These are phyloP conservation scores for Termitomyces sp. DNA, from an alignment of 768 basidiomycete species.

Conservation along the genomic window DNA sequence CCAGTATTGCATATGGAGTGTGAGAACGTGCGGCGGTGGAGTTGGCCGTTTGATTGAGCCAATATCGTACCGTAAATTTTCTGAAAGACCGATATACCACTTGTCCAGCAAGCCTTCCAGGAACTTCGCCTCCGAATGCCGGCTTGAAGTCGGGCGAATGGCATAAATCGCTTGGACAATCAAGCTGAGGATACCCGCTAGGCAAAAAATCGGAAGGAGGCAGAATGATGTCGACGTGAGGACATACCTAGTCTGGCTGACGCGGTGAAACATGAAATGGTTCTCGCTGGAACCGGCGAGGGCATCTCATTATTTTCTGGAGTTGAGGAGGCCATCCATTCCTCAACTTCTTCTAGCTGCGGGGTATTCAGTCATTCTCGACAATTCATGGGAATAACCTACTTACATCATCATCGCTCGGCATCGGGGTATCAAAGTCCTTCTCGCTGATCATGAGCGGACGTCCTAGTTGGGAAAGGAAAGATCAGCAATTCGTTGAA, in stretches of 20 bases:
- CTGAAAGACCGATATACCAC: conserved; percentile 73
- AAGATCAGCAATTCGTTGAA: not conserved
- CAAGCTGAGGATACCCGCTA: conserved; percentile 67
- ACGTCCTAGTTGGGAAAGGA: conserved; percentile 42
- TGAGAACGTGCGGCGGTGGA: conserved; percentile 65
- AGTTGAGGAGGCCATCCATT: conserved; percentile 37
- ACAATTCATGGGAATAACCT: conserved; percentile 12
- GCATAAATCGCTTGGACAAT: conserved; percentile 74
- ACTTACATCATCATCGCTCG: conserved; percentile 55
- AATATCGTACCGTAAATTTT: conserved; percentile 64
- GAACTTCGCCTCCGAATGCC: conserved; percentile 54
- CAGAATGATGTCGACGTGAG: not conserved
- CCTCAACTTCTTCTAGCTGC: conserved; percentile 67
- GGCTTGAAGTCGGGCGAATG: conserved; percentile 52
- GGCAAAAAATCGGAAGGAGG: conserved; percentile 9
- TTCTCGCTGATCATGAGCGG: conserved; percentile 73
- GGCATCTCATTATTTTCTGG: conserved; percentile 26
- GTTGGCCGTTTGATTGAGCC: conserved; percentile 39
- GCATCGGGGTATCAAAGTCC: conserved; percentile 74
- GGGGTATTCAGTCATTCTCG: conserved; percentile 1
- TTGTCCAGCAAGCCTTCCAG: conserved; percentile 67
- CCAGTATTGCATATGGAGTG: conserved; percentile 87
- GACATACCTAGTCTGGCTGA: conserved; percentile 68
- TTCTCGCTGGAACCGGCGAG: conserved; percentile 41
- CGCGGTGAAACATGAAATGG: conserved; percentile 77